A percentile compares a stretch with the other conserved stretches of the same genome.
phyloP scores from a whole-genome alignment of 495 filamentous ascomycete species.

The Xylaria grammica region DNA sequence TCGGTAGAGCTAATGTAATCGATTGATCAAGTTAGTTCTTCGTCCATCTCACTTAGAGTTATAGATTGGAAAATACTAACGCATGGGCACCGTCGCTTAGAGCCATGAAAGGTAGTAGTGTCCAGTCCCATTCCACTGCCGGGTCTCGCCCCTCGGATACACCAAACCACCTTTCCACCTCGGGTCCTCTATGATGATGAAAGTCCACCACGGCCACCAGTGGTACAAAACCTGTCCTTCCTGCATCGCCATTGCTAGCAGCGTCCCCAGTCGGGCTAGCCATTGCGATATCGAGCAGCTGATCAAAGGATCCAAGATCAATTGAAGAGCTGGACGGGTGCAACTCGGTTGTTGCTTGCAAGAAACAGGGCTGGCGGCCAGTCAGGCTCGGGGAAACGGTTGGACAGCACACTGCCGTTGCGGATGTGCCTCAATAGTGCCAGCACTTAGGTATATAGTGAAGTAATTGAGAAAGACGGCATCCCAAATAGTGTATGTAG shows the following conservation, averaged over 20 bases:
- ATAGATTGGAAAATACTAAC: constrained; percentile 56
- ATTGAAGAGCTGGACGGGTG: not conserved
- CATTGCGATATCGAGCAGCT: constrained; percentile 24
- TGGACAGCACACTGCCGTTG: not conserved
- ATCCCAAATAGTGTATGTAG: constrained; percentile 2
- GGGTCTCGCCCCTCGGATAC: constrained; percentile 78
- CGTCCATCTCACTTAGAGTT: not conserved
- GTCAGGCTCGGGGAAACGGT: not conserved
- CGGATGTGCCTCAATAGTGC: not conserved
- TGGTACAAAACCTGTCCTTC: constrained; percentile 50
- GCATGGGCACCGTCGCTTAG: constrained; percentile 93
- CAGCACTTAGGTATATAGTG: constrained; percentile 12
- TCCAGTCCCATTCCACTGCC: constrained; percentile 87
- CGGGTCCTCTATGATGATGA: constrained; percentile 94
- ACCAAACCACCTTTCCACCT: constrained; percentile 91
- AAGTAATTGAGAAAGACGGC: not conserved
- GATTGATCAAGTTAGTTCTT: constrained; percentile 18
- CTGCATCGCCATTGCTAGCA: constrained; percentile 11
- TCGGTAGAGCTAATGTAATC: constrained; percentile 71
- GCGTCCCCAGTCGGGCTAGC: constrained; percentile 22
- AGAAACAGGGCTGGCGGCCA: not conserved
- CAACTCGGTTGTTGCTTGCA: not conserved
- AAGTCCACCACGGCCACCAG: constrained; percentile 94
- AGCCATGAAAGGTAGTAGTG: constrained; percentile 95
- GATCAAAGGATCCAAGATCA: not conserved